These are phyloP conservation scores for Sporothrix variecibatus DNA, from an alignment of 2,329 filamentous ascomycete species.

Conservation along the genomic window DNA sequence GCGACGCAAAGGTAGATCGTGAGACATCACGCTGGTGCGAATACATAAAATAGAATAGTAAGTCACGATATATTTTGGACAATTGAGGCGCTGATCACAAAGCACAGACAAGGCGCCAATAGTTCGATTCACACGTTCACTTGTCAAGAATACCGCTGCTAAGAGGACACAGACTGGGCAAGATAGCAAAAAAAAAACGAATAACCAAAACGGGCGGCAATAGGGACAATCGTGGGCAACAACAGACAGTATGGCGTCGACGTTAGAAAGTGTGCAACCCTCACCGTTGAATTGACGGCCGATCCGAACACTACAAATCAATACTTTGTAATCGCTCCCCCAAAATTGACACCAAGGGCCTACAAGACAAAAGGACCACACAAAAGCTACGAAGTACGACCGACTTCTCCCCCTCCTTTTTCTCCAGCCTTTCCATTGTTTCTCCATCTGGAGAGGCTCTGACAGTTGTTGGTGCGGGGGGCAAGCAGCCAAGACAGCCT, in stretches of 20 bases:
- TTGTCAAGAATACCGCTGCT: not conserved
- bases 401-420: constrained; percentile 15
- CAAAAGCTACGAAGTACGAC: constrained; percentile 29
- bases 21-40: not conserved
- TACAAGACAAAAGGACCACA: not conserved
- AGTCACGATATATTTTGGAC: not conserved
- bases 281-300: not conserved
- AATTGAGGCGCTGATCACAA: not conserved
- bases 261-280: not conserved
- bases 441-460: not conserved
- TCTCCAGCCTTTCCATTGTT: not conserved
- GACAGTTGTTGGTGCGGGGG: not conserved
- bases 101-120: not conserved
- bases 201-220: not conserved
- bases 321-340: not conserved
- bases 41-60: not conserved
- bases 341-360: not conserved
- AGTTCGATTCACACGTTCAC: not conserved
- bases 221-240: not conserved
- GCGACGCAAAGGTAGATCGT: too few species aligned
- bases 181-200: not conserved
- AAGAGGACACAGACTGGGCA: not conserved
- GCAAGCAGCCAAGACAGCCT: not conserved
- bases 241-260: not conserved
- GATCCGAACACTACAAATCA: not conserved